Evolutionary conservation across 495 filamentous ascomycete species (phyloP).

Genomic region (Penicillium psychrofluorescens): DNA sequence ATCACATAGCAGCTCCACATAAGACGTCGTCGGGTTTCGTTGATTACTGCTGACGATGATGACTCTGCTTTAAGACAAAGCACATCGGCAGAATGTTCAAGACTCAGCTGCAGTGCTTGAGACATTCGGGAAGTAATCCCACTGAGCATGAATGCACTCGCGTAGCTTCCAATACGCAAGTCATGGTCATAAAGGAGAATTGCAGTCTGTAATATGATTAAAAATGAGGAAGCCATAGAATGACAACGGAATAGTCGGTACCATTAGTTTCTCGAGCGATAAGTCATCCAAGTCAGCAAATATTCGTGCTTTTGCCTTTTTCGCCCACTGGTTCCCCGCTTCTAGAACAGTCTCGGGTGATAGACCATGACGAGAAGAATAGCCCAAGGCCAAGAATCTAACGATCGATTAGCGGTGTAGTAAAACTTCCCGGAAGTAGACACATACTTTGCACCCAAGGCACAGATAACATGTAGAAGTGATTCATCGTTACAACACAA

Average conservation of each 20-base stretch:
- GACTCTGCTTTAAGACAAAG: conserved; percentile 9
- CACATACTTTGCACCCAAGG: conserved; percentile 18
- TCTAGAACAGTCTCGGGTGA: conserved; percentile 5
- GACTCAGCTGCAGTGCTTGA: conserved; percentile 19
- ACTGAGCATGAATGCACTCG: conserved; percentile 15
- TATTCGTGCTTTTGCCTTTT: conserved; percentile 12
- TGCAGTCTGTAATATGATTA: conserved; percentile 4
- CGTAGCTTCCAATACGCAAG: conserved; percentile 17
- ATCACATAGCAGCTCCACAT: conserved; percentile 24
- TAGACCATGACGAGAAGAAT: background rate
- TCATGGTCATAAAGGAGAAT: conserved; percentile 19
- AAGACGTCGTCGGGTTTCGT: conserved; percentile 13
- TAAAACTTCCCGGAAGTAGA: background rate
- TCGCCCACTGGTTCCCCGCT: conserved; percentile 18
- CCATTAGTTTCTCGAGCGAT: conserved; percentile 16
- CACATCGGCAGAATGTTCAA: conserved; percentile 16
- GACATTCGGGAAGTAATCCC: conserved; percentile 17
- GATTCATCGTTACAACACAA: conserved; percentile 8
- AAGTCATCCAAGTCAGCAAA: conserved; percentile 17
- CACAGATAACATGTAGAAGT: conserved; percentile 17
- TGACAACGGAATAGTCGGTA: background rate
- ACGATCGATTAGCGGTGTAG: background rate
- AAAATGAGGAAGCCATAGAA: no score
- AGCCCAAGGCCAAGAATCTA: conserved; percentile 8
- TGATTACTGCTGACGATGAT: background rate